Percentiles rank a stretch among this genome's conserved stretches.
phyloP scores from a whole-genome alignment of 495 filamentous ascomycete species.

The Delitschia confertaspora region DNA sequence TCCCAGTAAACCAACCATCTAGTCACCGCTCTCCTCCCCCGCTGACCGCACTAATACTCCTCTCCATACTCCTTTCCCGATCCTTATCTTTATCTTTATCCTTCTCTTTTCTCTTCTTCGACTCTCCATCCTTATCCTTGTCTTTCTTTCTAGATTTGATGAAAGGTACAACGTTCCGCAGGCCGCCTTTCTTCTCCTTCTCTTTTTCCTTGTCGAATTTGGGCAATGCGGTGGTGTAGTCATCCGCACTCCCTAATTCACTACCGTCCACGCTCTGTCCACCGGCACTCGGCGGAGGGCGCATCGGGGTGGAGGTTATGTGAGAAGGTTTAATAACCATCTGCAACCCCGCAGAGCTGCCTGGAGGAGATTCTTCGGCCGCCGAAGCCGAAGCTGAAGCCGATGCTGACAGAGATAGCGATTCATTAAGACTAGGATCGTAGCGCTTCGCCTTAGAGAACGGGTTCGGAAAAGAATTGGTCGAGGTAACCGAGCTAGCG shows the following conservation, averaged over 20 bases:
- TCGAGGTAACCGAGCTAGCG: slow-evolving; percentile 16
- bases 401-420: slow-evolving; percentile 15
- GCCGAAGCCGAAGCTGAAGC: slow-evolving; percentile 22
- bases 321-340: slow-evolving; percentile 5
- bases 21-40: slow-evolving; percentile 14
- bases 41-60: background rate
- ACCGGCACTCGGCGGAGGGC: slow-evolving; percentile 4
- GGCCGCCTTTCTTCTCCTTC: slow-evolving; percentile 11
- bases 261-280: slow-evolving; percentile 15
- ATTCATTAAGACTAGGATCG: slow-evolving; percentile 5
- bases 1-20: slow-evolving; percentile 16
- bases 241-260: slow-evolving; percentile 13
- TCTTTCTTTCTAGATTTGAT: slow-evolving; percentile 10
- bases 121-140: slow-evolving; percentile 12
- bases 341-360: slow-evolving; percentile 15
- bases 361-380: slow-evolving; percentile 23
- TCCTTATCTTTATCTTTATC: slow-evolving; percentile 15
- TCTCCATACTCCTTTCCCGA: slow-evolving; percentile 2
- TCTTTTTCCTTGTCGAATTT: slow-evolving; percentile 17
- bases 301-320: background rate
- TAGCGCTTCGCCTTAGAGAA: slow-evolving; percentile 10
- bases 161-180: slow-evolving; percentile 27
- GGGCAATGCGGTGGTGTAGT: slow-evolving; percentile 25
- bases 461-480: slow-evolving; percentile 7
- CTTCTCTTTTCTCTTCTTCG: background rate